A percentile compares a stretch with the other conserved stretches of the same genome.
phyloP scores from a whole-genome alignment of 1,284 basidiomycete genomes.

The Omphalotus olearius region DNA sequence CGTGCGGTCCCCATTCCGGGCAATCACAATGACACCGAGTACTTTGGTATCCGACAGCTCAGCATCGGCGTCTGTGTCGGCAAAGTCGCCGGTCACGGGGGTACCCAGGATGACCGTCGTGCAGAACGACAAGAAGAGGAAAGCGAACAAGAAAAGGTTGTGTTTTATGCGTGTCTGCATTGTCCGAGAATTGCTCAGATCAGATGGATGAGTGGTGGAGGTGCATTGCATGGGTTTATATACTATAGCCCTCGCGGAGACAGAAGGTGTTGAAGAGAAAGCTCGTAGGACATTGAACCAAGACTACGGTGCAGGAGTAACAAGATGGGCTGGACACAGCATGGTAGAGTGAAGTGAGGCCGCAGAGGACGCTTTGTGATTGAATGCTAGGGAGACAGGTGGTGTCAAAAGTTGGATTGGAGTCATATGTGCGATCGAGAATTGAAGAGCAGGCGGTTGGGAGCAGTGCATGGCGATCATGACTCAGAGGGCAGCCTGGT shows the following conservation, averaged over 20 bases:
- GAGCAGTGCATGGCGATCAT: too few relatives aligned
- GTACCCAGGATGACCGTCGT: constrained; percentile 5
- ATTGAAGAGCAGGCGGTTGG: too few relatives aligned
- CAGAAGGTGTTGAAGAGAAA: neutral
- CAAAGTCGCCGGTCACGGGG: neutral
- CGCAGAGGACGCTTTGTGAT: too few relatives aligned
- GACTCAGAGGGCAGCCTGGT: too few relatives aligned
- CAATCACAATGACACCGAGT: constrained; percentile 77
- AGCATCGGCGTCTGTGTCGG: neutral
- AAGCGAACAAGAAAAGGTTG: constrained; percentile 1
- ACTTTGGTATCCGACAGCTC: constrained; percentile 48
- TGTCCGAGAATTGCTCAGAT: neutral
- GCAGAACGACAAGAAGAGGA: constrained; percentile 7
- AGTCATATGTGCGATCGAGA: too few relatives aligned
- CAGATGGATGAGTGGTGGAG: neutral
- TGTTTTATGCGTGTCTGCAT: constrained; percentile 3
- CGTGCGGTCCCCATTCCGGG: constrained; percentile 79
- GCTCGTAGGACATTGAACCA: constrained; percentile 1
- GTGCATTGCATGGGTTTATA: neutral
- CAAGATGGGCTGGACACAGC: too few relatives aligned
- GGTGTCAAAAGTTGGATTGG: too few relatives aligned
- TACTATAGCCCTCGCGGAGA: neutral
- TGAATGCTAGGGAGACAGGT: too few relatives aligned
- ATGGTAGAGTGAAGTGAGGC: too few relatives aligned
- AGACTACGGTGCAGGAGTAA: neutral